These are phyloP conservation scores for Talaromyces wortmannii DNA, from an alignment of 495 filamentous ascomycete species.

Conservation along the genomic window DNA sequence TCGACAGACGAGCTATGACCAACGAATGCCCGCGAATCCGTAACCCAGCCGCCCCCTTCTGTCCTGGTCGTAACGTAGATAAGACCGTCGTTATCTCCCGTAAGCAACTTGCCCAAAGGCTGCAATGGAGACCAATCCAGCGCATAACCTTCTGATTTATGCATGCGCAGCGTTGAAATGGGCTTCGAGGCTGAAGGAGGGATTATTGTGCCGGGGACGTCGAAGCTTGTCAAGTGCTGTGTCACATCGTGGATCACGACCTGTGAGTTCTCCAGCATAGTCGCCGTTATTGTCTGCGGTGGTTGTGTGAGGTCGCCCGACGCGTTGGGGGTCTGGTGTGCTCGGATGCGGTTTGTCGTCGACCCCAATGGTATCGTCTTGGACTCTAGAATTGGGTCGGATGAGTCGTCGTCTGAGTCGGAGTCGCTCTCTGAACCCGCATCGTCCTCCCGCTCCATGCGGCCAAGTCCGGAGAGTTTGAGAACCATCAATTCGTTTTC, in stretches of 20 bases:
- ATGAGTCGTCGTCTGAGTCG: slow-evolving; percentile 64
- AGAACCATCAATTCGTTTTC: slow-evolving; percentile 93
- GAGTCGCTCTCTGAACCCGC: slow-evolving; percentile 69
- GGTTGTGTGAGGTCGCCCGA: slow-evolving; percentile 56
- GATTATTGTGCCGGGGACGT: slow-evolving; percentile 74
- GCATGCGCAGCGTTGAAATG: slow-evolving; percentile 76
- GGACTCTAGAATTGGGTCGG: slow-evolving; percentile 91
- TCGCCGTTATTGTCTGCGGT: slow-evolving; percentile 75
- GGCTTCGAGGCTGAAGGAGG: slow-evolving; percentile 79
- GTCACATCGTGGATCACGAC: slow-evolving; percentile 92
- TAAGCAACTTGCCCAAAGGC: slow-evolving; percentile 73
- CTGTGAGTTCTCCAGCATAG: slow-evolving; percentile 82
- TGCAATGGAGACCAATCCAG: slow-evolving; percentile 87
- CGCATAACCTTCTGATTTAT: slow-evolving; percentile 90
- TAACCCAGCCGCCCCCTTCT: slow-evolving; percentile 81
- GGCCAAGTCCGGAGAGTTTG: slow-evolving; percentile 85
- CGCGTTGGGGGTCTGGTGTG: slow-evolving; percentile 64
- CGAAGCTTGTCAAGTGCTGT: slow-evolving; percentile 77
- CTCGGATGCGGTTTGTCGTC: slow-evolving; percentile 87
- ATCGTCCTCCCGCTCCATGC: slow-evolving; percentile 69
- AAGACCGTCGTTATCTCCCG: slow-evolving; percentile 82
- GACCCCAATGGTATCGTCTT: slow-evolving; percentile 77
- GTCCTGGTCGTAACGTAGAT: slow-evolving; percentile 84
- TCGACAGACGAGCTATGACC: slow-evolving; percentile 84
- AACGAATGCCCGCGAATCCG: slow-evolving; percentile 69